phyloP scores from a whole-genome alignment of 164 flowering plant genomes.

The Sextonia rubra region DNA sequence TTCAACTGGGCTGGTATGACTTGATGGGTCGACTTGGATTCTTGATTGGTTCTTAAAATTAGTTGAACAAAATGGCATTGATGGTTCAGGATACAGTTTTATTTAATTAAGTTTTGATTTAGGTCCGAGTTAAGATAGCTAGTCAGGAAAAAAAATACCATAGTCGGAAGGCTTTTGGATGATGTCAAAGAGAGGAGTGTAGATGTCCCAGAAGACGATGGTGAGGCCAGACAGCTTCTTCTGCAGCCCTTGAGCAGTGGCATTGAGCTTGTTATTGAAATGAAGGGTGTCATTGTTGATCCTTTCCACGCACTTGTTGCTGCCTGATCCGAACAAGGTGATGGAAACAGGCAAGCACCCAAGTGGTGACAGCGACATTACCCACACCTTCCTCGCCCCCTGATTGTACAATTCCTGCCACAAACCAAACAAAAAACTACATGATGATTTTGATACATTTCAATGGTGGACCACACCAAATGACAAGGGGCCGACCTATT shows the following conservation, averaged over 20 bases:
- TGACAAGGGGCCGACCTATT: neutral
- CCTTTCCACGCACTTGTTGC: conserved; percentile 55
- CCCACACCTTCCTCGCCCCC: conserved; percentile 78
- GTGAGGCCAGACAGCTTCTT: conserved; percentile 44
- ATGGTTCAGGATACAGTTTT: too few species aligned
- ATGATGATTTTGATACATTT: neutral
- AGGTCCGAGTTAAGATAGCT: too few species aligned
- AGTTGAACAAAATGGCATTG: too few species aligned
- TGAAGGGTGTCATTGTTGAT: conserved; percentile 55
- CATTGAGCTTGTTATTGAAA: conserved; percentile 66
- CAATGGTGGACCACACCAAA: neutral
- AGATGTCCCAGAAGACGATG: conserved; percentile 71
- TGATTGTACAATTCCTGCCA: conserved; percentile 56
- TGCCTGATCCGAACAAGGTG: conserved; percentile 59
- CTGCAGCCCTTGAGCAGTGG: conserved; percentile 40
- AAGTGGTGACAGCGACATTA: conserved; percentile 63
- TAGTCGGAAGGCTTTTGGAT: conserved; percentile 48
- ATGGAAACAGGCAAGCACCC: conserved; percentile 91
- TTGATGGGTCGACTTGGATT: neutral
- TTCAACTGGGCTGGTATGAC: neutral
- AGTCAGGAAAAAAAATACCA: conserved; percentile 28
- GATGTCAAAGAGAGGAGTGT: conserved; percentile 65
- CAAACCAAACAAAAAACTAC: neutral
- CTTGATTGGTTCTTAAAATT: too few species aligned
- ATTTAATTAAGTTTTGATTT: too few species aligned